Evolutionary conservation across 176 grass and related monocot genomes (phyloP).

Genomic region (Triticum monococcum): DNA sequence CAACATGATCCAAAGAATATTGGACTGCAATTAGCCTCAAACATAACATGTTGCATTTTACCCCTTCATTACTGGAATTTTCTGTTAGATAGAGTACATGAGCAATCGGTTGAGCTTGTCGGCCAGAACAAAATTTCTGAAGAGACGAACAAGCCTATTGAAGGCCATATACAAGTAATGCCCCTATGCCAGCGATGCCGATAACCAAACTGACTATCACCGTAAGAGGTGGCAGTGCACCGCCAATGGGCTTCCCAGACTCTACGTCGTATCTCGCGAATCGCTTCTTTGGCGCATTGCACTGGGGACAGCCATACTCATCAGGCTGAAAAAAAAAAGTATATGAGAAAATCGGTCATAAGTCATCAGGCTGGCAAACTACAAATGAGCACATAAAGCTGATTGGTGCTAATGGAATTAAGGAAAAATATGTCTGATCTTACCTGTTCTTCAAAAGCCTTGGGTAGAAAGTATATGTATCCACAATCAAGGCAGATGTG

Average conservation of each 20-base stretch:
- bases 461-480: constrained; percentile 85
- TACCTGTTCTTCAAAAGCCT: constrained; percentile 97
- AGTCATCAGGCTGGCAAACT: constrained; percentile 30
- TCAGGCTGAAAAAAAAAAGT: constrained; percentile 57
- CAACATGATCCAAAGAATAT: neutral
- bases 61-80: constrained; percentile 7
- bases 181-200: constrained; percentile 78
- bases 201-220: constrained; percentile 73
- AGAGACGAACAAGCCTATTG: constrained; percentile 46
- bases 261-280: constrained; percentile 62
- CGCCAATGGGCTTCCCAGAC: constrained; percentile 66
- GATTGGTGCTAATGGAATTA: constrained; percentile 12
- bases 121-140: constrained; percentile 14
- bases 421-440: constrained; percentile 1
- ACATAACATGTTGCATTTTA: constrained; percentile 7
- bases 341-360: constrained; percentile 9
- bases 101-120: constrained; percentile 33
- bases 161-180: constrained; percentile 86
- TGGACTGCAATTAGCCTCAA: constrained; percentile 11
- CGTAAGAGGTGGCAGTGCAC: constrained; percentile 57
- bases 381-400: constrained; percentile 12
- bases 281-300: constrained; percentile 97
- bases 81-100: constrained; percentile 7
- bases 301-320: constrained; percentile 81
- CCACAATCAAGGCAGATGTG: constrained; percentile 96